A percentile compares a stretch with the other conserved stretches of the same genome.
Conservation (phyloP, 164 flowering plant genomes). For the Litsea cubeba region DNA sequence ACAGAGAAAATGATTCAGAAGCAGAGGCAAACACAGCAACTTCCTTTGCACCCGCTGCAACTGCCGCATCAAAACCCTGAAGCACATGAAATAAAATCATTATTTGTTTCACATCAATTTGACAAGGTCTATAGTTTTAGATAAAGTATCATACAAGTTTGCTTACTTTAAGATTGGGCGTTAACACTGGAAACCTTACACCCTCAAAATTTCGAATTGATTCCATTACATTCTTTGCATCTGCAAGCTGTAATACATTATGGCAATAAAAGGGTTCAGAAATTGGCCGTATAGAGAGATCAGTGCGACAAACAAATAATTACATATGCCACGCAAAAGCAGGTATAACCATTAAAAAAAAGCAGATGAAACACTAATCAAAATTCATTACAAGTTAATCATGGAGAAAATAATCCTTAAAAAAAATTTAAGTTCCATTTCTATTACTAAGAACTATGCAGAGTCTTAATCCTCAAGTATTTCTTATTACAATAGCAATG, state of each 20-base stretch:
- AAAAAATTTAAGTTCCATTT: too few relatives aligned
- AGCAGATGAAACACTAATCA: background rate
- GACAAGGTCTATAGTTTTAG: background rate
- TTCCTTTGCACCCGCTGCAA: conserved; percentile 96
- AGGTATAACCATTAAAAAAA: background rate
- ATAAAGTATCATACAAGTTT: background rate
- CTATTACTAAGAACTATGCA: too few relatives aligned
- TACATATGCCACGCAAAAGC: conserved; percentile 3
- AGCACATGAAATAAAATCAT: conserved; percentile 4
- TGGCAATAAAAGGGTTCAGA: conserved; percentile 4
- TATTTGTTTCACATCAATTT: background rate
- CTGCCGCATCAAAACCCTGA: conserved; percentile 92
- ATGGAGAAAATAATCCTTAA: too few relatives aligned
- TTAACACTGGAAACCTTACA: conserved; percentile 74
- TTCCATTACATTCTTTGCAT: conserved; percentile 88
- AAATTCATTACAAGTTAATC: too few relatives aligned
- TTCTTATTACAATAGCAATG: too few relatives aligned
- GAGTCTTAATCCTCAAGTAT: too few relatives aligned
- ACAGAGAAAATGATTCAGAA: conserved; percentile 89
- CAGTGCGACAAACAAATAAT: background rate
- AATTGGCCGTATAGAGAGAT: background rate
- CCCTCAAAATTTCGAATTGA: conserved; percentile 54
- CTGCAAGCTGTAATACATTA: conserved; percentile 59
- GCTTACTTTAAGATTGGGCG: conserved; percentile 85
- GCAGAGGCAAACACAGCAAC: conserved; percentile 95